Percentiles rank a stretch among this genome's conserved stretches.
phyloP scores from a whole-genome alignment of 176 grass and related monocot genomes.

The Phoenix dactylifera region DNA sequence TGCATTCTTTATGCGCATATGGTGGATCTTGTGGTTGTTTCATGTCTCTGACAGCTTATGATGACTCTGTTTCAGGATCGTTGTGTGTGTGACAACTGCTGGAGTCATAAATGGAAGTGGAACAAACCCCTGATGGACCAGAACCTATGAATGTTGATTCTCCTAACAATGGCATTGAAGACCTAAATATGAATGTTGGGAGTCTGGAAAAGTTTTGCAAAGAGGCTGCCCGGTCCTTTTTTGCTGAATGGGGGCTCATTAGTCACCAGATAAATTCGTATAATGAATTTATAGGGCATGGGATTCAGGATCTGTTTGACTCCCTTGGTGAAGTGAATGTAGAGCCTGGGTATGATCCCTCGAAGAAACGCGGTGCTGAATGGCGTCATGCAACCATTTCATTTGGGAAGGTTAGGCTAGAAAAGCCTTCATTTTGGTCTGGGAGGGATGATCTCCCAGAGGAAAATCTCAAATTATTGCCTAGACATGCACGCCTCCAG shows the following conservation, averaged over 20 bases:
- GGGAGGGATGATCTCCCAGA: constrained; percentile 32
- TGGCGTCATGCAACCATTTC: constrained; percentile 71
- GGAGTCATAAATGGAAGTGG: constrained; percentile 14
- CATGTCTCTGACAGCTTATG: too few relatives aligned
- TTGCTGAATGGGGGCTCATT: constrained; percentile 64
- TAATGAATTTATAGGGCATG: constrained; percentile 64
- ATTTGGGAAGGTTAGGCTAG: constrained; percentile 59
- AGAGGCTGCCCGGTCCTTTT: constrained; percentile 66
- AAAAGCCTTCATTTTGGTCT: constrained; percentile 56
- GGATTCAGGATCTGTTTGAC: constrained; percentile 79
- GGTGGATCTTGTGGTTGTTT: too few relatives aligned
- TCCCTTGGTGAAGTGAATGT: constrained; percentile 61
- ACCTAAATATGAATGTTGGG: constrained; percentile 34
- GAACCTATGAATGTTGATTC: constrained; percentile 30
- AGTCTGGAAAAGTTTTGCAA: constrained; percentile 74
- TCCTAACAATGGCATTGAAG: constrained; percentile 2
- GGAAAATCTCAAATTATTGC: constrained; percentile 42
- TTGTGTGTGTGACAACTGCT: constrained; percentile 14
- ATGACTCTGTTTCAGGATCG: too few relatives aligned
- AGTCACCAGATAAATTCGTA: constrained; percentile 86
- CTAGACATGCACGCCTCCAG: constrained; percentile 76
- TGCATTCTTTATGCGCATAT: too few relatives aligned
- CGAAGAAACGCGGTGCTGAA: constrained; percentile 53
- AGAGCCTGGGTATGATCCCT: constrained; percentile 77
- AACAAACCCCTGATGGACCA: constrained; percentile 8